Conservation (phyloP, 2,329 filamentous ascomycete genomes). For the Fusarium nurragi region DNA sequence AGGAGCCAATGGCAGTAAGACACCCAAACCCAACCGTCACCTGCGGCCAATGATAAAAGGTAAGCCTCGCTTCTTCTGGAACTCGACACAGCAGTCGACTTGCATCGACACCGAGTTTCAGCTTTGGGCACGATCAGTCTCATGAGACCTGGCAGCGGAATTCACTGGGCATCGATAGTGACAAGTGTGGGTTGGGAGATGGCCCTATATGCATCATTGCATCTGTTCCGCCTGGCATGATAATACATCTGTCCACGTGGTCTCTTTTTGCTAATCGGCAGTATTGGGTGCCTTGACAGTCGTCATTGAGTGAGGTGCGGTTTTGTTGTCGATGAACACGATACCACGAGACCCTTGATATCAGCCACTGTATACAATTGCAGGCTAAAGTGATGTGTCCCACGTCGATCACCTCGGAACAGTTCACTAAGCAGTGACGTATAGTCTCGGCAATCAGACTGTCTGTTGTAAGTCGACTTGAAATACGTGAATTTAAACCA, state of each 20-base stretch:
- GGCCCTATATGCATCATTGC: slow-evolving; percentile 29
- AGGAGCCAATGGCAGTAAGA: slow-evolving; percentile 13
- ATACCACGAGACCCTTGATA: background rate
- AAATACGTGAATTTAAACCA: background rate
- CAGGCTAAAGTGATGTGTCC: slow-evolving; percentile 15
- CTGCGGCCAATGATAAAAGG: slow-evolving; percentile 26
- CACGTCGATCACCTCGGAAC: slow-evolving; percentile 12
- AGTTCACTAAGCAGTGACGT: slow-evolving; percentile 16
- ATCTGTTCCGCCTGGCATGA: slow-evolving; percentile 11
- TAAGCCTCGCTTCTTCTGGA: slow-evolving; percentile 29
- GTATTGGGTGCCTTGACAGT: slow-evolving; percentile 6
- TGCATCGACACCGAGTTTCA: slow-evolving; percentile 31
- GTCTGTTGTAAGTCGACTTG: background rate
- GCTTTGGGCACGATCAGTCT: slow-evolving; percentile 19
- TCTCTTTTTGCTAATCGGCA: slow-evolving; percentile 1
- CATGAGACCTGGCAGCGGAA: background rate
- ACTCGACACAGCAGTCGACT: slow-evolving; percentile 7
- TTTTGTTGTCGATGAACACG: slow-evolving; percentile 4
- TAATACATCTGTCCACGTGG: slow-evolving; percentile 17
- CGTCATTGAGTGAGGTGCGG: background rate
- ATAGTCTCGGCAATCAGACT: slow-evolving; percentile 3
- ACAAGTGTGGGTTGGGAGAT: slow-evolving; percentile 28
- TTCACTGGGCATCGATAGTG: slow-evolving; percentile 34
- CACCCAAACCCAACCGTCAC: slow-evolving; percentile 19
- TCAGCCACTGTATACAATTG: slow-evolving; percentile 6